Percentiles rank a stretch among this genome's conserved stretches.
phyloP scores from a whole-genome alignment of 495 filamentous ascomycete genomes.

The Penicillium flavigenum region DNA sequence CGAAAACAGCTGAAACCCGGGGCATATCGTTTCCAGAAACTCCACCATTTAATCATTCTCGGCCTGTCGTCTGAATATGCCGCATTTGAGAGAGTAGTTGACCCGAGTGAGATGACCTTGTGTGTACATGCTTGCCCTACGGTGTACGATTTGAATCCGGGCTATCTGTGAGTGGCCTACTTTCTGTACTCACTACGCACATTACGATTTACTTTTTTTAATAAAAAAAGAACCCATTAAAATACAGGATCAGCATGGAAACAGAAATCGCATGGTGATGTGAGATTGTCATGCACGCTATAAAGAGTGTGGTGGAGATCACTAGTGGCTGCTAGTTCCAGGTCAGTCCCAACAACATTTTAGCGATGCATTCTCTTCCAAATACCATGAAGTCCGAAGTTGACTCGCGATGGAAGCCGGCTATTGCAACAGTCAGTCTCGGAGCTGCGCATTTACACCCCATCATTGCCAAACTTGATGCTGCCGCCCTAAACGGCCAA shows the following conservation, averaged over 20 bases:
- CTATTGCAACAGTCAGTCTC: slow-evolving; percentile 30
- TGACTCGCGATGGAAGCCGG: slow-evolving; percentile 25
- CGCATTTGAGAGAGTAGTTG: background rate
- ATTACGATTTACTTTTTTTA: background rate
- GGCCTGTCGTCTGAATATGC: background rate
- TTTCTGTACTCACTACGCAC: background rate
- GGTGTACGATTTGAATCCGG: slow-evolving; percentile 5
- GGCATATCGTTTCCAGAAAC: slow-evolving; percentile 1
- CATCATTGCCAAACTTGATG: slow-evolving; percentile 25
- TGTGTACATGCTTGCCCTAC: slow-evolving; percentile 7
- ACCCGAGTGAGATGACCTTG: background rate
- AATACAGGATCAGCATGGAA: slow-evolving; percentile 18
- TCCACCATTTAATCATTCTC: background rate
- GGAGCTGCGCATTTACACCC: slow-evolving; percentile 24
- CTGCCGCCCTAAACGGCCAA: slow-evolving; percentile 23
- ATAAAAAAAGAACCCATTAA: slow-evolving; percentile 12
- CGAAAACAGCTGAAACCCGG: slow-evolving; percentile 7
- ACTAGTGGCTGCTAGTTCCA: background rate
- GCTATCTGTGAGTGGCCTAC: background rate
- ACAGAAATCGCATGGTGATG: background rate
- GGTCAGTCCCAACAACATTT: background rate
- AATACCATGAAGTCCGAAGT: slow-evolving; percentile 16
- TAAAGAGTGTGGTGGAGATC: slow-evolving; percentile 2
- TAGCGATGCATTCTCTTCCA: slow-evolving; percentile 23
- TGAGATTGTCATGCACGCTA: slow-evolving; percentile 9